phyloP scores from a whole-genome alignment of 805 yeast genomes.

The Komagataella pastoris region DNA sequence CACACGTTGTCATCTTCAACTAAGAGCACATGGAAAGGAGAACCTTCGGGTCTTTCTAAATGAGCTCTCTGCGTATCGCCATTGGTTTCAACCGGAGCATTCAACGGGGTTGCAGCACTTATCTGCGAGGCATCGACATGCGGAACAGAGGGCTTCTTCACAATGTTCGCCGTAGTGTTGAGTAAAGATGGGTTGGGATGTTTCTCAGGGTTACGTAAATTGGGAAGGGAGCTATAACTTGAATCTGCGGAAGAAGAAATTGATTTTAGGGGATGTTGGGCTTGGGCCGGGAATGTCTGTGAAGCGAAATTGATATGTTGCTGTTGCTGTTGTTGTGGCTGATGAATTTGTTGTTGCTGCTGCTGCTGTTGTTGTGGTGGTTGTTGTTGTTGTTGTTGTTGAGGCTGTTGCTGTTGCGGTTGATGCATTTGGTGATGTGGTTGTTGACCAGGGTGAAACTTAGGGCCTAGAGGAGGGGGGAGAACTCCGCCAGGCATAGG shows the following conservation, averaged over 20 bases:
- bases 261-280: background rate
- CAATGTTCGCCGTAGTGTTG: background rate
- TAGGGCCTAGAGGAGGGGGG: background rate
- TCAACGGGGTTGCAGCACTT: background rate
- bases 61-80: background rate
- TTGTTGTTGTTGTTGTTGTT: slow-evolving; percentile 1
- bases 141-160: background rate
- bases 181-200: background rate
- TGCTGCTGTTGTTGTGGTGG: slow-evolving; percentile 2
- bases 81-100: background rate
- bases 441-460: background rate
- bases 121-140: background rate
- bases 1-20: slow-evolving; percentile 80
- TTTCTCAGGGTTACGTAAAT: background rate
- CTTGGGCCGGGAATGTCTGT: slow-evolving; percentile 2
- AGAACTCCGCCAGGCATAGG: slow-evolving; percentile 11
- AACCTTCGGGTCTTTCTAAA: slow-evolving; percentile 16
- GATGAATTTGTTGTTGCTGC: slow-evolving; percentile 2
- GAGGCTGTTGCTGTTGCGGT: slow-evolving; percentile 3
- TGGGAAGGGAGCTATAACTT: background rate
- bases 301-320: slow-evolving; percentile 3
- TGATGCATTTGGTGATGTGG: slow-evolving; percentile 4
- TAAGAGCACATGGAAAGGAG: slow-evolving; percentile 49
- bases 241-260: background rate
- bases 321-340: slow-evolving; percentile 2